Evolutionary conservation across 495 filamentous ascomycete species (phyloP).

Genomic region (Xylaria grammica): DNA sequence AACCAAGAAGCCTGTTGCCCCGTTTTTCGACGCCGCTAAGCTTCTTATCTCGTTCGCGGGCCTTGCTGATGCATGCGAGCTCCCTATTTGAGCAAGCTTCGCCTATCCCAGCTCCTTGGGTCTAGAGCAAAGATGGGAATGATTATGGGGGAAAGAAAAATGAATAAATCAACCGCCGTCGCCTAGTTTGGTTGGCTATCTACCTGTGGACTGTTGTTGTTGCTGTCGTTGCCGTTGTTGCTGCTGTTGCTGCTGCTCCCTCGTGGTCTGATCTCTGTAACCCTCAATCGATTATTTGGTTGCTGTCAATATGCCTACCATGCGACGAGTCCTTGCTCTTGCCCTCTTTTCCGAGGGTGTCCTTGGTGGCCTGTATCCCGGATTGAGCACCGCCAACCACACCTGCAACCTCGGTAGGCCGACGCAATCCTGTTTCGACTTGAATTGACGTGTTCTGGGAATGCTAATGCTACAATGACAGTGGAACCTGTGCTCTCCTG

Average conservation of each 20-base stretch:
- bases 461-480: slow-evolving; percentile 25
- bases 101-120: slow-evolving; percentile 15
- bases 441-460: background rate
- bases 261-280: background rate
- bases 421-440: background rate
- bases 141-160: background rate
- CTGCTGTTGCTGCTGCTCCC: background rate
- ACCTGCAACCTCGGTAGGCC: slow-evolving; percentile 44
- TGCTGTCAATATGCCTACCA: slow-evolving; percentile 22
- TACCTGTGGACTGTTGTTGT: background rate
- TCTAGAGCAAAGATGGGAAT: slow-evolving; percentile 15
- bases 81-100: slow-evolving; percentile 18
- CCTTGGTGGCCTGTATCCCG: slow-evolving; percentile 30
- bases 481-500: slow-evolving; percentile 51
- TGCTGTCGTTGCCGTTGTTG: background rate
- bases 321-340: slow-evolving; percentile 19
- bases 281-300: slow-evolving; percentile 1
- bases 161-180: slow-evolving; percentile 9
- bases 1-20: background rate
- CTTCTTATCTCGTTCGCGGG: slow-evolving; percentile 18
- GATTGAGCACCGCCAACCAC: slow-evolving; percentile 48
- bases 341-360: slow-evolving; percentile 18
- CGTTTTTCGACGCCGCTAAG: background rate
- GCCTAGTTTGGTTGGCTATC: background rate
- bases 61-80: slow-evolving; percentile 5